These are phyloP conservation scores for Pseudotsuga menziesii DNA, from an alignment of 75 land plant genomes.

Conservation along the genomic window DNA sequence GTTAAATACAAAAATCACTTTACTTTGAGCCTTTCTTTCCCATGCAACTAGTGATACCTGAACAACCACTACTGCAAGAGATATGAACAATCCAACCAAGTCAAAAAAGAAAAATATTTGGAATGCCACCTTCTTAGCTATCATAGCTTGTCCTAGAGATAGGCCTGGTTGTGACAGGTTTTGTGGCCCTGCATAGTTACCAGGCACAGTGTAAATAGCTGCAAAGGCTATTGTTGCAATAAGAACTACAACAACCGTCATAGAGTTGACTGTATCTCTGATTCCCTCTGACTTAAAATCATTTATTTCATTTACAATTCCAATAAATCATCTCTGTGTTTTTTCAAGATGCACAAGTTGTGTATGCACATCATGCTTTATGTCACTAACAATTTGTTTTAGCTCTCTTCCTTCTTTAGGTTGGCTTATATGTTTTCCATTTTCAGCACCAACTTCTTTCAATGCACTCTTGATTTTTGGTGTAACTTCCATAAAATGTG, in stretches of 20 bases:
- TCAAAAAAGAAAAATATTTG: constrained; percentile 56
- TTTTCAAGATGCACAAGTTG: constrained; percentile 45
- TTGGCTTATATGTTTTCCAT: constrained; percentile 26
- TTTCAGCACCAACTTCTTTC: constrained; percentile 27
- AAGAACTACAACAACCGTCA: constrained; percentile 66
- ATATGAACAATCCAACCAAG: constrained; percentile 46
- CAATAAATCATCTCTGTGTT: constrained; percentile 38
- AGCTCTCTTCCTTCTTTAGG: constrained; percentile 26
- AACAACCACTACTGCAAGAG: too few relatives aligned
- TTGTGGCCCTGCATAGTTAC: constrained; percentile 32
- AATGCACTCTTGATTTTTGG: constrained; percentile 13
- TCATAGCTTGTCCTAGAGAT: constrained; percentile 43
- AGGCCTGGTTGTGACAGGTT: constrained; percentile 3
- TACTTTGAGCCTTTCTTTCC: too few relatives aligned
- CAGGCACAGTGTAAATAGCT: constrained; percentile 61
- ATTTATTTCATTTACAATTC: constrained; percentile 47
- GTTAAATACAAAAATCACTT: too few relatives aligned
- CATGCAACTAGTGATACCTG: too few relatives aligned
- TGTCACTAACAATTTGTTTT: constrained; percentile 57
- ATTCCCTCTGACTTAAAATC: constrained; percentile 53
- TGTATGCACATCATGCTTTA: constrained; percentile 52
- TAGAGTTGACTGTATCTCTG: constrained; percentile 64
- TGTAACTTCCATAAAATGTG: constrained; percentile 17
- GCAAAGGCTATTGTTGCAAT: constrained; percentile 67
- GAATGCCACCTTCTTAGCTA: constrained; percentile 43